Base-by-base conservation (phyloP, 192 early-diverging fungal genomes). In the Coemansia sp. region DNA sequence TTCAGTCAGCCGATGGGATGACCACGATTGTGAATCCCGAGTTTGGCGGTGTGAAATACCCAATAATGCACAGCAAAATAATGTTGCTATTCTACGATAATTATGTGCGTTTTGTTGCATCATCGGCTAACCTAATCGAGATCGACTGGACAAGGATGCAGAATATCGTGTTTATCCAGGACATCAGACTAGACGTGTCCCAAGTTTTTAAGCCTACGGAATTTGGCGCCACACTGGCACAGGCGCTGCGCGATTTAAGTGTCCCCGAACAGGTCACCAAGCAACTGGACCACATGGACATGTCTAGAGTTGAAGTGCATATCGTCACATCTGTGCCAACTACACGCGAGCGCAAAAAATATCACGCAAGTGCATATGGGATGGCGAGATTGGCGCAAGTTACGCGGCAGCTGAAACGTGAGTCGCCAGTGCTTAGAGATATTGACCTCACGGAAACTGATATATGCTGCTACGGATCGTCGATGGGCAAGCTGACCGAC, bases 131-230 rank as follows among this genome's bases (percentile, higher is more conserved):
- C 27, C 52, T 89, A 50, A 74, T 86, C 1, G 24, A 32, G 18
- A 45, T 67, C 22, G 87, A 89, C 62, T 89, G 85, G 79, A 54
- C 71, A 7, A 62, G 82, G 16, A 50, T 89, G 12, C 80, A 83
- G 8, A 89, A 89, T 64, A 81, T 82, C 5, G 58, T 89, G 21
- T 89, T 81, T 67, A 83, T 89, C 10, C 87, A 89, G 51, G 87
- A 89, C 46, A 79, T 89, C 42, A 69, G 74, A 2, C 33, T 71
- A 18, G 71, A 63, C 0, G 33, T 71, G 11, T 38, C 19, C 2
- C 40, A 51, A 0, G 27, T 45, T 0, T 38, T 47, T 0, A 42
- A 45, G 1, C 27, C 73, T 0, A 76, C 77, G 0, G 54, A 56
- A 5, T 89, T 89, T 71, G 76, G 82, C 4, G n/a, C 32, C 6